Base-by-base conservation (phyloP, 75 land plant species). In the Sequoiadendron giganteum region DNA sequence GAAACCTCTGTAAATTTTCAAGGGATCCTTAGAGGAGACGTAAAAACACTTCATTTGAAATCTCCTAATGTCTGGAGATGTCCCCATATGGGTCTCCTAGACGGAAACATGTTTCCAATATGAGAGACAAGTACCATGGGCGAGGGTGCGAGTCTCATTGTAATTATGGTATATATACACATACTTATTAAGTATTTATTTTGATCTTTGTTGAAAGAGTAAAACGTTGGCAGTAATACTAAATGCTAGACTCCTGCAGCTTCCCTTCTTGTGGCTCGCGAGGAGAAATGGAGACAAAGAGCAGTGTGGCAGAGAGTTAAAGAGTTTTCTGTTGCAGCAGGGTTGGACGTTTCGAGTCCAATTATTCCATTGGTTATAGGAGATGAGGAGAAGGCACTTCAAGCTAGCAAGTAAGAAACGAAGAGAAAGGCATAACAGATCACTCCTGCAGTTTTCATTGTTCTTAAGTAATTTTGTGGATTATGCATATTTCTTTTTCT, bases 301-400 rank as follows among this genome's bases (percentile, higher is more conserved):
- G 93, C 87, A 45, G 85, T 97, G 40, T 97, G 97, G 99, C 85
- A 92, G 15, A 89, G 95, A 34, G 96, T 98, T 40, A 80, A 88
- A 36, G 95, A 97, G 7, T 95, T 98, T 83, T 90, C 88, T 21
- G 45, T 86, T 86, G 86, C 92, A 28, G 95, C 97, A 15, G 92
- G 94, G 52, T 85, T 98, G 65, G 88, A 88, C 6, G 86, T 94
- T 42, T 87, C 84, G 18, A 98, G 99, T 88, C 99, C 94, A 55
- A 97, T 98, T 32, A 96, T 96, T 75, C 97, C 99, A 61, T 89
- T 98, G 80, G 86, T 98, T 55, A 85, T 97, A n/a, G 97, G 99
- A 18, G 91, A 88, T 89, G 99, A 95, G 90, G 94, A 94, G 47
- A 92, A 88, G 52, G 96, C 99, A 58, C 93, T 98, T n/a, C 85